Base-by-base conservation (phyloP, 2,329 filamentous ascomycete species). In the Decorospora gaudefroyi region DNA sequence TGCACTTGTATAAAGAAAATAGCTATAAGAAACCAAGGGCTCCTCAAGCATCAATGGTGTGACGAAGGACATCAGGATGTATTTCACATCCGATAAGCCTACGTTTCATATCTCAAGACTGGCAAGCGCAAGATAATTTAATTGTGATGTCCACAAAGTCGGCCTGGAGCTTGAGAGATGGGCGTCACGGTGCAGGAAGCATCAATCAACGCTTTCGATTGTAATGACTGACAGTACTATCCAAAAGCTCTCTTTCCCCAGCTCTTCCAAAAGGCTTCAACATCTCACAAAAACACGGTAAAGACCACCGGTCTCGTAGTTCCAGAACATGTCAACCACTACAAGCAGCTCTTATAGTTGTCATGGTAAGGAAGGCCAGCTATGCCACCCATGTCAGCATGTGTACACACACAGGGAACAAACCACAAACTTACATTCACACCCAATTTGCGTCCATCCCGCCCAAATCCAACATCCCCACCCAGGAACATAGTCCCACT, bases 381-480 rank as follows among this genome's bases (percentile, higher is more conserved):
- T 10, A n/a, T n/a, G n/a, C n/a, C n/a, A 21, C 8, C 10, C 2
- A 6, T 13, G 19, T 21, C 12, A 15, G 16, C 10, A 25, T 11
- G 22, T 16, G 2, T 2, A 2, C 3, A 12, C 10, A 19, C 11
- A 13, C 12, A 25, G 2, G 4, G 6, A 16, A 12, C 19, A 8
- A n/a, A 13, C 4, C 3, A 3, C 29, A 31, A 10, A 42, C 39
- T 42, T 35, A 36, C 39, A 17, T 27, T 42, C 31, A 25, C 39
- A 42, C 6, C 12, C 18, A 3, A 9, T 8, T 25, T 35, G 39
- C 23, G 39, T 42, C 39, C 39, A 42, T 10, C 39, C 39, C 15
- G 5, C 6, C 39, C 31, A 42, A 15, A 43, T 44, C 33, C 34
- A 44, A 9, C 33, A 44, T n/a, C 12, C 22, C 33, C 41, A 38